Base-by-base conservation (phyloP, 2,329 filamentous ascomycete species). In the Aspergillus transmontanensis region DNA sequence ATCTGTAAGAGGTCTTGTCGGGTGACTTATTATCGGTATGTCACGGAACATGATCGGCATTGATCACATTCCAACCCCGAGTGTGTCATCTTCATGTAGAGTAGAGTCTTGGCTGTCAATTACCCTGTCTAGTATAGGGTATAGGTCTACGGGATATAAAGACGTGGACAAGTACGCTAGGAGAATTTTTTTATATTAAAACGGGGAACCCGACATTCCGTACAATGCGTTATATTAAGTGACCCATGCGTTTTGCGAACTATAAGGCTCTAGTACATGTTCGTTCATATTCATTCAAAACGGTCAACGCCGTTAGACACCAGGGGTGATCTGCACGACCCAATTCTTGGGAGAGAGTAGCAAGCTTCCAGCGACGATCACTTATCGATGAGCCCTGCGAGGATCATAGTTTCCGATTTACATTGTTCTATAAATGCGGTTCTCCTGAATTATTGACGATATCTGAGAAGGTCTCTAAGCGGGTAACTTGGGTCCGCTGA, bases 321-420 rank as follows among this genome's bases (percentile, higher is more conserved):
- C 46, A 58, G 56, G 39, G 54, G 41, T 36, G 62, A 64, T 64
- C 62, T 61, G 55, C 62, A 53, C 55, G 50, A 61, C 55, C 59
- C 30, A 58, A 53, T 61, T 57, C 50, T 58, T 48, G 54, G 43
- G n/a, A 28, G 59, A 53, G 61, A 56, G 46, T 56, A 50, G 62
- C 50, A 60, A 64, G 61, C 54, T 59, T 61, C 43, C 56, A 59
- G 41, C 53, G 46, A 50, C 60, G 51, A 55, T 55, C 32, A 39
- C 21, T 14, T 21, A n/a, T 51, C 30, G 43, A 51, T 28, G 30
- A 48, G 45, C 57, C 43, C 57, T n/a, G 28, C 21, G 43, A 28
- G 21, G 30, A 50, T 30, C 57, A 51, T 58, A 28, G 28, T 32
- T 32, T n/a, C 48, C 30, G n/a, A 6, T 32, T n/a, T 51, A 21